phyloP scores from a whole-genome alignment of 306 rosid genomes.

The Glycine latifolia region DNA sequence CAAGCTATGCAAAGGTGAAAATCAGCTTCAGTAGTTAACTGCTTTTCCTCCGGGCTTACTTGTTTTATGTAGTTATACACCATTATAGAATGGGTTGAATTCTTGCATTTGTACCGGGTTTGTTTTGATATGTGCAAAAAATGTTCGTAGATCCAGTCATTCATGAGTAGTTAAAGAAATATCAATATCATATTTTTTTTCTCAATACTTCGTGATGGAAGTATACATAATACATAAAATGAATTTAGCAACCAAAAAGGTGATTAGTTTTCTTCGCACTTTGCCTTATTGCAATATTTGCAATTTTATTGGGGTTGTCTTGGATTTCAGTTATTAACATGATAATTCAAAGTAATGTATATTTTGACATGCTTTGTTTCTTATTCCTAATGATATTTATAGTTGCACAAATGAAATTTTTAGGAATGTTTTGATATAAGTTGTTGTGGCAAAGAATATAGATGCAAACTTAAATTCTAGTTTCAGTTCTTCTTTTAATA shows the following conservation, averaged over 20 bases:
- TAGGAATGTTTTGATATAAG: conserved; percentile 21
- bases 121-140: background rate
- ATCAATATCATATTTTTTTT: background rate
- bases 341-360: conserved; percentile 17
- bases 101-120: conserved; percentile 27
- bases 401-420: conserved; percentile 2
- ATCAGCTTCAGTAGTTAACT: conserved; percentile 26
- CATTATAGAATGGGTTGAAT: conserved; percentile 16
- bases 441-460: conserved; percentile 13
- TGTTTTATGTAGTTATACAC: conserved; percentile 6
- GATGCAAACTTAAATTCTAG: conserved; percentile 27
- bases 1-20: conserved; percentile 80
- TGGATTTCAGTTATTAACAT: conserved; percentile 22
- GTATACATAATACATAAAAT: background rate
- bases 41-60: conserved; percentile 4
- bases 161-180: conserved; percentile 12
- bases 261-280: conserved; percentile 1
- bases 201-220: background rate
- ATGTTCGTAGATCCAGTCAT: conserved; percentile 1
- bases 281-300: conserved; percentile 14
- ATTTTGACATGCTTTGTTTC: conserved; percentile 31
- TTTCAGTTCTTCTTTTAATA: conserved; percentile 32
- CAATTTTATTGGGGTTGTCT: background rate
- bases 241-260: conserved; percentile 25
- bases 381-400: conserved; percentile 23